Evolutionary conservation across 2,329 filamentous ascomycete species (phyloP).

Genomic region (Sclerotiophoma versabilis): DNA sequence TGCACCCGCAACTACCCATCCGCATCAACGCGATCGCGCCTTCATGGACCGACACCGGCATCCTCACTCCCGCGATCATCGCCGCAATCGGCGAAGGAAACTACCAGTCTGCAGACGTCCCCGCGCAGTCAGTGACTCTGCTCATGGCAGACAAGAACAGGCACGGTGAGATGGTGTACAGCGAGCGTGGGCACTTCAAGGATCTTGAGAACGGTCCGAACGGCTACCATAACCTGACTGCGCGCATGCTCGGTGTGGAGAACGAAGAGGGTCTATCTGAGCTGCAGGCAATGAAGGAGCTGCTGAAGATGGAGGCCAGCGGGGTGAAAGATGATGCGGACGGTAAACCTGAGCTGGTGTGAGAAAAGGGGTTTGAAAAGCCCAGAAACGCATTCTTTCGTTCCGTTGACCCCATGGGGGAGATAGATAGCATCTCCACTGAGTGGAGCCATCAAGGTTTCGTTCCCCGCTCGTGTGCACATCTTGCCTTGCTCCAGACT

Average conservation of each 20-base stretch:
- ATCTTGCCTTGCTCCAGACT: too few relatives aligned
- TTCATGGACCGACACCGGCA: constrained; percentile 40
- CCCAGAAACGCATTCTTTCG: neutral
- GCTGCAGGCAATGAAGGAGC: constrained; percentile 9
- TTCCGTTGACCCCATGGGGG: neutral
- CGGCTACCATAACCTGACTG: constrained; percentile 28
- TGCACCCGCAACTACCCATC: constrained; percentile 35
- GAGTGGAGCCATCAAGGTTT: too few relatives aligned
- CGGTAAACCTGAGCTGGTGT: neutral
- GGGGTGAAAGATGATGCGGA: neutral
- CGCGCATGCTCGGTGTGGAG: constrained; percentile 24
- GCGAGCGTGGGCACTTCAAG: constrained; percentile 29
- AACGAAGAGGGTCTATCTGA: constrained; percentile 10
- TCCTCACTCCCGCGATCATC: constrained; percentile 25
- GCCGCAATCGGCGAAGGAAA: constrained; percentile 23
- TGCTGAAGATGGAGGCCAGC: constrained; percentile 2
- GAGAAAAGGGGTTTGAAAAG: neutral
- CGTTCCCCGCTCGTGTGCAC: too few relatives aligned
- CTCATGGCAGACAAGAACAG: constrained; percentile 39
- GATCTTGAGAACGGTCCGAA: constrained; percentile 40
- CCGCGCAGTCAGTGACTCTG: constrained; percentile 30
- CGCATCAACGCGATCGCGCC: constrained; percentile 46
- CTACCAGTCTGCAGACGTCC: constrained; percentile 33
- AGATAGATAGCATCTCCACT: neutral
- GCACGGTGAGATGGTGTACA: constrained; percentile 39